Evolutionary conservation across 1,139 yeast species (phyloP).

Genomic region (Candida frijolesensis): DNA sequence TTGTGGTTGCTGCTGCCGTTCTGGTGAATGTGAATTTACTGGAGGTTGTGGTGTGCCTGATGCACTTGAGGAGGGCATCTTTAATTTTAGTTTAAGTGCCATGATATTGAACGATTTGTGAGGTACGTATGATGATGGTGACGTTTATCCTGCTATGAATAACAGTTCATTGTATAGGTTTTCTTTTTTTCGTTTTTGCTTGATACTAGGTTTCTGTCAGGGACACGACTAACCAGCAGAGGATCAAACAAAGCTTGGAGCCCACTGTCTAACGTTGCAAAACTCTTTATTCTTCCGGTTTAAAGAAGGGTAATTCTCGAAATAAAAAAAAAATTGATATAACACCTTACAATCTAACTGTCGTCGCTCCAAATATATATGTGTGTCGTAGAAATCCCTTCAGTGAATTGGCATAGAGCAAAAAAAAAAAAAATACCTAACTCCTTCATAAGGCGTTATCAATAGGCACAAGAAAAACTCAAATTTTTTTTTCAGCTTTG

Average conservation of each 20-base stretch:
- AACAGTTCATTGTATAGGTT: too few relatives aligned
- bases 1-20: slow-evolving; percentile 3
- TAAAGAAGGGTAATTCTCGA: neutral
- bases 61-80: slow-evolving; percentile 22
- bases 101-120: slow-evolving; percentile 8
- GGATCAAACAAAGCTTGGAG: too few relatives aligned
- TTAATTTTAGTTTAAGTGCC: slow-evolving; percentile 30
- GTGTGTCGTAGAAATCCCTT: too few relatives aligned
- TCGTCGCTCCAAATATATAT: too few relatives aligned
- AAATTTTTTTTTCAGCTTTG: neutral
- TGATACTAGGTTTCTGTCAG: too few relatives aligned
- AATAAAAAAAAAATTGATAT: neutral
- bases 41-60: slow-evolving; percentile 12
- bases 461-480: neutral
- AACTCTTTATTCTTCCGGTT: too few relatives aligned
- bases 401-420: too few relatives aligned
- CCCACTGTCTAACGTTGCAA: neutral
- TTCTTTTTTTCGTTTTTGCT: too few relatives aligned
- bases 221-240: too few relatives aligned
- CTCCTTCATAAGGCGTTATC: neutral
- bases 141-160: too few relatives aligned
- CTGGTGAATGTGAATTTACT: slow-evolving; percentile 5
- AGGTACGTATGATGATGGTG: neutral
- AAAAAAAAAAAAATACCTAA: too few relatives aligned
- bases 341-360: too few relatives aligned